phyloP scores from a whole-genome alignment of 2,329 filamentous ascomycete genomes.

The Simplicillium sp. region DNA sequence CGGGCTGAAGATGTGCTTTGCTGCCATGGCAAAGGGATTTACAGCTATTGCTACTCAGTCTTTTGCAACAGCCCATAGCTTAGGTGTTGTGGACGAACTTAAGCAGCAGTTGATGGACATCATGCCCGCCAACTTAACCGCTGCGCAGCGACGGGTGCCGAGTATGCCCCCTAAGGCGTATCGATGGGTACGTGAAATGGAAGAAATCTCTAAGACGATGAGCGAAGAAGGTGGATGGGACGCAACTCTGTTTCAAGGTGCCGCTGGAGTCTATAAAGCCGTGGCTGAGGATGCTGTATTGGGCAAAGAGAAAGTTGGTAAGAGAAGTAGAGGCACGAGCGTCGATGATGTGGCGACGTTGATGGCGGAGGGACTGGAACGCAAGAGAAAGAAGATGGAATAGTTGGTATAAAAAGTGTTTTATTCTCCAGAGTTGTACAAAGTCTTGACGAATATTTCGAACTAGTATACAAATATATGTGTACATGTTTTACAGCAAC shows the following conservation, averaged over 20 bases:
- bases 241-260: conserved; percentile 44
- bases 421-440: not conserved
- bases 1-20: conserved; percentile 59
- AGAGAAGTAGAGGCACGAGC: conserved; percentile 44
- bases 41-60: conserved; percentile 61
- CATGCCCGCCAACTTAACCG: conserved; percentile 34
- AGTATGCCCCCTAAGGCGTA: conserved; percentile 67
- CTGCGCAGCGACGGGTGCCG: conserved; percentile 41
- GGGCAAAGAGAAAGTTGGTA: conserved; percentile 47
- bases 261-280: conserved; percentile 50
- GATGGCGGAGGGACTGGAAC: conserved; percentile 36
- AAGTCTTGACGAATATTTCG: not conserved
- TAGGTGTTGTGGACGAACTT: conserved; percentile 54
- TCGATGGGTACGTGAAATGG: conserved; percentile 70
- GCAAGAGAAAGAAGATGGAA: conserved; percentile 28
- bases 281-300: conserved; percentile 54
- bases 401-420: not conserved
- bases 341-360: conserved; percentile 45
- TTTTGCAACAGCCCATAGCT: conserved; percentile 55
- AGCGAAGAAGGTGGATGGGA: conserved; percentile 54
- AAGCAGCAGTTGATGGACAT: conserved; percentile 41
- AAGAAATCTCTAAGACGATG: conserved; percentile 62
- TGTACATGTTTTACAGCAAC: not conserved
- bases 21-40: conserved; percentile 52
- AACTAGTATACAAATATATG: not conserved